phyloP scores from a whole-genome alignment of 2,329 filamentous ascomycete genomes.

The Plectosphaerella sp. region DNA sequence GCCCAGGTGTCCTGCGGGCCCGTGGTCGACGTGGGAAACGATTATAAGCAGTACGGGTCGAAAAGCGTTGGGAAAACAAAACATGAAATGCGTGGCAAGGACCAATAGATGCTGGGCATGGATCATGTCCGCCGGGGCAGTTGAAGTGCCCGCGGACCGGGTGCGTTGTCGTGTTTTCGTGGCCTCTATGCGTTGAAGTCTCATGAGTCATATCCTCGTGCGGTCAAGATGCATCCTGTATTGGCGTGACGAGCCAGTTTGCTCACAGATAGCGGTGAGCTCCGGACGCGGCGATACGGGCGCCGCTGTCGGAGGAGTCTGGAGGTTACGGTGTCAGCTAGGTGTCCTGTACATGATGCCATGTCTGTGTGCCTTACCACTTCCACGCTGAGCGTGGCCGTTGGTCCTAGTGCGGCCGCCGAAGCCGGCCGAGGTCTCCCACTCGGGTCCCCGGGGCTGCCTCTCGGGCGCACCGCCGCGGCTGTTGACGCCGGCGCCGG shows the following conservation, averaged over 20 bases:
- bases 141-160: not conserved
- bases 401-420: conserved; percentile 48
- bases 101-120: not conserved
- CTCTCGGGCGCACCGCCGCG: conserved; percentile 49
- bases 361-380: conserved; percentile 41
- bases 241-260: no score
- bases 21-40: conserved; percentile 10
- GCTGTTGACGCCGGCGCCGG: conserved; percentile 40
- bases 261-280: conserved; percentile 12
- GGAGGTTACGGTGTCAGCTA: not conserved
- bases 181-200: conserved; percentile 25
- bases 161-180: conserved; percentile 17
- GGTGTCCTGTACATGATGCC: not conserved
- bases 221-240: not conserved
- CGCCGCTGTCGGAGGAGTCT: conserved; percentile 40
- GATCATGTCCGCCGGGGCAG: conserved; percentile 5
- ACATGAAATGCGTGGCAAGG: conserved; percentile 11
- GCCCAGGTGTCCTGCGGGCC: not conserved
- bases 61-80: conserved; percentile 5
- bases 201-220: conserved; percentile 14
- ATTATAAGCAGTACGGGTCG: conserved; percentile 30
- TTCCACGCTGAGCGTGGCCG: conserved; percentile 58
- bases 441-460: conserved; percentile 61
- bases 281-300: conserved; percentile 26
- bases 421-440: conserved; percentile 53